Base-by-base conservation (phyloP, 2,329 filamentous ascomycete genomes). In the Camptophora hylomeconis region DNA sequence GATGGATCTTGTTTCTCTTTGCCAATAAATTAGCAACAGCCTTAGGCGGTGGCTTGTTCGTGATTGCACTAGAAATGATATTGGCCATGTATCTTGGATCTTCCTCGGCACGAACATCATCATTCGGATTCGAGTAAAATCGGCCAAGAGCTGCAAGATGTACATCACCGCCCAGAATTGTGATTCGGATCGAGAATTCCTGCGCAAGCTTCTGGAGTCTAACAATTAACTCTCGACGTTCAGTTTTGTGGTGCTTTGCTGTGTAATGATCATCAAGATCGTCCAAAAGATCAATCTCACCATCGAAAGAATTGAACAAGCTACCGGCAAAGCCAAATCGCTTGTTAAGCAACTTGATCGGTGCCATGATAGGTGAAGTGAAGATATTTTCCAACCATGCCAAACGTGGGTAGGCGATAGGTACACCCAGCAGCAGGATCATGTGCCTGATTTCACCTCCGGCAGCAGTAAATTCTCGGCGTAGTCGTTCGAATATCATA, bases 381-480 rank as follows among this genome's bases (percentile, higher is more conserved):
- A 95, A 71, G 33, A 94, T 80, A 47, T 93, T 94, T 52, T 95
- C 87, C 4, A 94, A 66, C 87, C 87, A 94, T n/a, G 86, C 89
- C 30, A 94, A 65, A 44, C 87, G 82, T 2, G 64, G 65, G 39
- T 69, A 65, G 1, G 61, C 60, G 44, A 92, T 87, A 0, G 84
- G 81, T 13, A 80, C 73, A 32, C 78, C 79, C 2, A 77, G 58
- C 7, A 77, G 54, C 13, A 77, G 52, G 20, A 77, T 58, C 13
- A 77, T 48, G 45, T 77, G 72, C 52, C 72, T 75, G 47, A 76
- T 66, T 11, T 67, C 59, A 16, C 61, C 63, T 32, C 67, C 62
- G 5, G 57, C 49, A 1, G 58, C 60, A 0, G 52, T 45, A 7
- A 75, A 54, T 38, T 75, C 68, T 7, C 52, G 49, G 17, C 63